Evolutionary conservation across 305 asterid genomes (phyloP), one percentile per base, ranked within the genome.

Genomic region (Rubia balearica): DNA sequence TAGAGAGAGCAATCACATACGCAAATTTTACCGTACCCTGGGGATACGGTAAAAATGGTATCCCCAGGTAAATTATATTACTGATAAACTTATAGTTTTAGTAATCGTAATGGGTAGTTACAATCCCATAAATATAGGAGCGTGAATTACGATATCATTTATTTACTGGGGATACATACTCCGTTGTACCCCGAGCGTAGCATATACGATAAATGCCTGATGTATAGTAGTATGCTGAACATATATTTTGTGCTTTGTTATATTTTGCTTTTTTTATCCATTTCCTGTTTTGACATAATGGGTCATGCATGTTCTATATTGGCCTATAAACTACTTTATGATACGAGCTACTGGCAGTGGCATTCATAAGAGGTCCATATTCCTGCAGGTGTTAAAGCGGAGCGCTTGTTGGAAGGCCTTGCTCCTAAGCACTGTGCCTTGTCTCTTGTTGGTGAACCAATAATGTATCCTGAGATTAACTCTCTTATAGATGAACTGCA

Each of bases 371-470:
- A 40, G 41, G 68, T 41, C 75, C 73, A 27, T 62, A 75, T 80
- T 61, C 67, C 61, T 76, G 74, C 89, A 91, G 97, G 96, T 74
- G 98, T 94, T 40, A 91, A 89, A 83, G 79, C 83, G 43, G 97
- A 91, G 64, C 95, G 86, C 27, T 82, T 94, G 68, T 33, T 87
- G 5, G 98, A 91, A 84, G 97, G 98, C 73, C 95, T 94, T 76
- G 83, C 88, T 64, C 97, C 97, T 42, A 85, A 96, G 79, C 97
- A 91, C 72, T 86, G 98, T 80, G 98, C 97, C 70, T 80, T 89
- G 84, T 94, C 98, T 55, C 96, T 91, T 79, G 96, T 91, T 72
- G 97, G 98, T 65, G 98, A 94, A 78, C 96, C 98, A 71, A 94
- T 94, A 79, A 89, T 94, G 98, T 91, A 94, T 77, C 98, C 96